Evolutionary conservation across 2,329 filamentous ascomycete species (phyloP).

Genomic region (Claviceps monticola): DNA sequence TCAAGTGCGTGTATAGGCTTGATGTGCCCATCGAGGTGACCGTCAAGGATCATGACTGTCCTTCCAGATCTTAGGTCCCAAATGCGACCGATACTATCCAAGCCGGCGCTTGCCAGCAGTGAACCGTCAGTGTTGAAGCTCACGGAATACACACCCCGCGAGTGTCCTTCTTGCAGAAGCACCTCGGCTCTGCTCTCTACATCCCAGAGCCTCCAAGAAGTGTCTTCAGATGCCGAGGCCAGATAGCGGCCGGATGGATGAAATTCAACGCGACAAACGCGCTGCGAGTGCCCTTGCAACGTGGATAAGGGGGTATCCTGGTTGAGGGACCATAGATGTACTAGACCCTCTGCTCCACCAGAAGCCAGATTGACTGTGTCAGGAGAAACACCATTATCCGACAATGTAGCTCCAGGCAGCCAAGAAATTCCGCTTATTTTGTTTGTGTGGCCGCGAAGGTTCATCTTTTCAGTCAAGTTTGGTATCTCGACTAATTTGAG

Average conservation of each 20-base stretch:
- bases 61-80: conserved; percentile 91
- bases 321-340: conserved; percentile 82
- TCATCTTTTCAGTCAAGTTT: conserved; percentile 61
- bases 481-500: conserved; percentile 79
- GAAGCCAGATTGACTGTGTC: conserved; percentile 75
- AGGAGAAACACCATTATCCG: conserved; percentile 55
- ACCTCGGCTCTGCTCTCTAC: conserved; percentile 74
- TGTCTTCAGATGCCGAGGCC: conserved; percentile 89
- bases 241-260: conserved; percentile 84
- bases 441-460: conserved; percentile 71
- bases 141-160: conserved; percentile 80
- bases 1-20: conserved; percentile 87
- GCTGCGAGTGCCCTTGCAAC: conserved; percentile 67
- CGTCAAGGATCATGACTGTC: conserved; percentile 90
- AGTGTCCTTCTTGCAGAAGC: conserved; percentile 85
- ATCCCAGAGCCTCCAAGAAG: conserved; percentile 95
- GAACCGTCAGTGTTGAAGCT: conserved; percentile 87
- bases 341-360: conserved; percentile 73
- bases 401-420: conserved; percentile 69
- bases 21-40: conserved; percentile 67
- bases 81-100: conserved; percentile 87
- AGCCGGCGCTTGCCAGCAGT: conserved; percentile 76
- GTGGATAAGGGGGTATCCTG: conserved; percentile 76
- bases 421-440: conserved; percentile 84
- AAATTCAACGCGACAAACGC: conserved; percentile 86